Conservation (phyloP, 2,329 filamentous ascomycete species). For the Aspergillus tubingensis region DNA sequence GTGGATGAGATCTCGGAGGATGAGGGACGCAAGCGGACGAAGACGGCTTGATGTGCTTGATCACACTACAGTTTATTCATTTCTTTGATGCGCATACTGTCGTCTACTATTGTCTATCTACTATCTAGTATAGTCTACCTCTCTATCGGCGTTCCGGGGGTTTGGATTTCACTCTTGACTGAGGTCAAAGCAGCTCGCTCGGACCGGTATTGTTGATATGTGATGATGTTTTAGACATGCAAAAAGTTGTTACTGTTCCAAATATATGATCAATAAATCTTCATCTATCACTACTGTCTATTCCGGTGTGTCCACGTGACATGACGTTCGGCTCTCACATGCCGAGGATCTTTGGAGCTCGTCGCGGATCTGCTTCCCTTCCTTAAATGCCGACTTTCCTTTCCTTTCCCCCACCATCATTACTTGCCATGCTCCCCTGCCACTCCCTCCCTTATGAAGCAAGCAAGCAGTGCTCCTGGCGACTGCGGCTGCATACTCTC, state of each 20-base stretch:
- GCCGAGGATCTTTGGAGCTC: constrained; percentile 39
- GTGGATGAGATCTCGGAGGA: constrained; percentile 43
- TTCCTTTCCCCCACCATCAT: constrained; percentile 20
- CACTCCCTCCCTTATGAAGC: background rate
- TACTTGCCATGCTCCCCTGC: background rate
- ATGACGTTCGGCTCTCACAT: constrained; percentile 42
- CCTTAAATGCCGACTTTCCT: constrained; percentile 31
- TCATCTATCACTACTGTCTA: no score
- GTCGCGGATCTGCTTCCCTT: constrained; percentile 26
- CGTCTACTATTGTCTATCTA: constrained; percentile 12
- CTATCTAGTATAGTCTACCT: constrained; percentile 14
- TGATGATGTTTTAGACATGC: constrained; percentile 3
- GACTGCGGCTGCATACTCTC: constrained; percentile 14
- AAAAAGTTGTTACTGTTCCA: background rate
- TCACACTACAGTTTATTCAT: constrained; percentile 28
- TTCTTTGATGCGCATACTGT: constrained; percentile 19
- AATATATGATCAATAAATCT: background rate
- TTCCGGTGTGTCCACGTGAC: constrained; percentile 31
- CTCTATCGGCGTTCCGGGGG: constrained; percentile 19
- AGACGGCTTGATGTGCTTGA: constrained; percentile 30
- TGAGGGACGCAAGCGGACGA: constrained; percentile 37
- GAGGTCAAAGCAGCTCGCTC: constrained; percentile 10
- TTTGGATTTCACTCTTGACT: constrained; percentile 17
- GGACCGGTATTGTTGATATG: constrained; percentile 3
- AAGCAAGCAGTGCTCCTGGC: constrained; percentile 10